A percentile compares a stretch with the other conserved stretches of the same genome.
These are phyloP conservation scores for Xylariaceae sp. DNA, from an alignment of 2,329 filamentous ascomycete genomes.

Conservation along the genomic window DNA sequence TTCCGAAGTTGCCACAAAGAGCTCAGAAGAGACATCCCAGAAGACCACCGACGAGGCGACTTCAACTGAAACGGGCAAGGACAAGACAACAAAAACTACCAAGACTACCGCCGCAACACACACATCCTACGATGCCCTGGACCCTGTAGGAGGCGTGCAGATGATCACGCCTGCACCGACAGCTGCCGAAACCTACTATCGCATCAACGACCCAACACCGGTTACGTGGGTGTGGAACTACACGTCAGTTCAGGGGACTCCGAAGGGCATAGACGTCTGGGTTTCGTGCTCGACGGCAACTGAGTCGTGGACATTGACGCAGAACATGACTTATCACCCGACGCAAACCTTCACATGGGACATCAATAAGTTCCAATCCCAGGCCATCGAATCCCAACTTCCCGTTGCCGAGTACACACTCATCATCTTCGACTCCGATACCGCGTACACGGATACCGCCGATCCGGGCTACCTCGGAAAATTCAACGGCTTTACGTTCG, in stretches of 20 bases:
- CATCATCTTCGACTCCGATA: constrained; percentile 57
- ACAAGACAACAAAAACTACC: constrained; percentile 26
- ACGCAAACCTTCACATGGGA: constrained; percentile 56
- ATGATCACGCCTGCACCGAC: constrained; percentile 50
- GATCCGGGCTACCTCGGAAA: constrained; percentile 53
- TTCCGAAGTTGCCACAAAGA: background rate
- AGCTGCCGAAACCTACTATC: constrained; percentile 49
- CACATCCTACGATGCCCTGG: constrained; percentile 42
- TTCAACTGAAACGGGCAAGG: constrained; percentile 43
- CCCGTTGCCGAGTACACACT: constrained; percentile 56
- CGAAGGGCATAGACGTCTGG: constrained; percentile 58
- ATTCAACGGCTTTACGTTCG: constrained; percentile 50
- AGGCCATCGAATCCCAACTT: constrained; percentile 43
- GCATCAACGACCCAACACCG: constrained; percentile 49
- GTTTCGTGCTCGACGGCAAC: constrained; percentile 51
- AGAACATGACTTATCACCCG: constrained; percentile 57
- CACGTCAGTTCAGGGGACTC: constrained; percentile 54
- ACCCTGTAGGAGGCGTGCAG: constrained; percentile 48
- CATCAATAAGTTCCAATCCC: constrained; percentile 47
- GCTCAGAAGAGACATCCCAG: background rate
- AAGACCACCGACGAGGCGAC: constrained; percentile 21
- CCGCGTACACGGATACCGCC: constrained; percentile 45
- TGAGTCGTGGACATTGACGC: constrained; percentile 57
- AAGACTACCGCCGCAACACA: constrained; percentile 28
- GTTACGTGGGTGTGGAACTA: constrained; percentile 64